Percentiles rank a stretch among this genome's conserved stretches.
These are phyloP conservation scores for Xylaria nigripes DNA, from an alignment of 495 filamentous ascomycete species.

Conservation along the genomic window DNA sequence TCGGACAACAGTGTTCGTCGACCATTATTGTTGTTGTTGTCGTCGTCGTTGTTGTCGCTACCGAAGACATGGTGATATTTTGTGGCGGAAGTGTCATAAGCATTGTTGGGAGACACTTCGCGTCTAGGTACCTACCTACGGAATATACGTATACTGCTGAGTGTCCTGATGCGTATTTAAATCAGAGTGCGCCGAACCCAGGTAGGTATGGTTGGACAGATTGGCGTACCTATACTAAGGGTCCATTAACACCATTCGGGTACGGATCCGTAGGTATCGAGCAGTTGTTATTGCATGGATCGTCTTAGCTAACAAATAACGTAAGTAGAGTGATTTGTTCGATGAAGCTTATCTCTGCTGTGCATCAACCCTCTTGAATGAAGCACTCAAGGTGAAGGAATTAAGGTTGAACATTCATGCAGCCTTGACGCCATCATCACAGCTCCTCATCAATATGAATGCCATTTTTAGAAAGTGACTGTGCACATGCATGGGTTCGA, in stretches of 20 bases:
- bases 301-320: neutral
- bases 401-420: neutral
- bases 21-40: conserved; percentile 12
- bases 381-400: neutral
- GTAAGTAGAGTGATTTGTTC: too few species aligned
- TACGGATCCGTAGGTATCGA: neutral
- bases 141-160: neutral
- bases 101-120: conserved; percentile 14
- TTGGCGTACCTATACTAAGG: neutral
- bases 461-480: conserved; percentile 3
- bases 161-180: neutral
- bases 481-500: neutral
- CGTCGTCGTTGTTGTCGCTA: conserved; percentile 10
- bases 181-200: neutral
- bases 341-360: too few species aligned
- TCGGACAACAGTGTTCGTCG: conserved; percentile 20
- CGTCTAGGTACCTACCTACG: neutral
- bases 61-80: conserved; percentile 8
- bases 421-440: neutral
- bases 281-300: too few species aligned
- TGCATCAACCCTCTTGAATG: too few species aligned
- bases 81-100: conserved; percentile 17
- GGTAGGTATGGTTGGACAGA: neutral
- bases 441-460: neutral
- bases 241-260: neutral